Conservation (phyloP, 2,329 filamentous ascomycete genomes). For the Aspergillus alliaceus region DNA sequence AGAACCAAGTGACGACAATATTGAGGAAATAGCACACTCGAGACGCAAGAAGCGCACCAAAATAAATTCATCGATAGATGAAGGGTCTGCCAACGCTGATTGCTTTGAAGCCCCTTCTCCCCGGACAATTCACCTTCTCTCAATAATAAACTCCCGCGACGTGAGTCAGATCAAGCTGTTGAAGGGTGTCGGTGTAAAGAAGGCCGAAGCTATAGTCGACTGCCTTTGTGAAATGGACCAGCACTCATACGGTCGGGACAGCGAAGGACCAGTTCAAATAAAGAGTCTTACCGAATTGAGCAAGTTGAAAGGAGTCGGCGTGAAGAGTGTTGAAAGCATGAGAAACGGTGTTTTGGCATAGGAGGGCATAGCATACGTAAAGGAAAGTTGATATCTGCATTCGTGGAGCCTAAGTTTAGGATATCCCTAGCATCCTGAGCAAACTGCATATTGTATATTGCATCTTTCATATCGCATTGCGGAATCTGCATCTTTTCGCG, state of each 20-base stretch:
- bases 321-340: conserved; percentile 50
- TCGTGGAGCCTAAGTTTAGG: conserved; percentile 6
- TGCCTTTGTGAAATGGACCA: conserved; percentile 46
- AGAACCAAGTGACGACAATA: conserved; percentile 32
- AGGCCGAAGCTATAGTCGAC: conserved; percentile 50
- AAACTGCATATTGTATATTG: conserved; percentile 3
- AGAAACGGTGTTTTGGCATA: conserved; percentile 43
- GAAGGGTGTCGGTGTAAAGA: conserved; percentile 49
- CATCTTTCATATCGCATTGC: background rate
- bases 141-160: conserved; percentile 48
- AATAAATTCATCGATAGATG: conserved; percentile 19
- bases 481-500: background rate
- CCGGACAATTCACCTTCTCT: conserved; percentile 44
- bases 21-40: conserved; percentile 18
- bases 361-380: conserved; percentile 7
- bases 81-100: conserved; percentile 18
- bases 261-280: conserved; percentile 33
- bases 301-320: conserved; percentile 45
- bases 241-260: conserved; percentile 15
- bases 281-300: conserved; percentile 42
- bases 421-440: background rate
- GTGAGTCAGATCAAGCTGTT: conserved; percentile 47
- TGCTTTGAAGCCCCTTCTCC: conserved; percentile 34
- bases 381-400: conserved; percentile 10
- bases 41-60: conserved; percentile 32